Conservation (phyloP, 441 rosid species). For the Bocquillonia castaneifolia region DNA sequence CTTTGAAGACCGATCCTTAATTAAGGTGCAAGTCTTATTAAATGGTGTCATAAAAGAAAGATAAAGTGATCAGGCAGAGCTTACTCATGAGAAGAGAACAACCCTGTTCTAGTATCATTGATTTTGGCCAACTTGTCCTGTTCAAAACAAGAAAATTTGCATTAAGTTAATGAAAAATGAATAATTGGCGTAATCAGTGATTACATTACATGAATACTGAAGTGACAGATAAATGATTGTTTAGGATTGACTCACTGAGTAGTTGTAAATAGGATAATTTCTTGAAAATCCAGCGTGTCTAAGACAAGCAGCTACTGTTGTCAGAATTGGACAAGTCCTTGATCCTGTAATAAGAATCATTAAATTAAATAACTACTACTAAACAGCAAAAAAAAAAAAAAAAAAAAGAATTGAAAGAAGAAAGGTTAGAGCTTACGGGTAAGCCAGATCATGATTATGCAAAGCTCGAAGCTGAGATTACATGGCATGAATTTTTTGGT, state of each 20-base stretch:
- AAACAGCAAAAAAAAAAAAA: neutral
- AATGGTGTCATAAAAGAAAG: neutral
- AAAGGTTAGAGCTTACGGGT: conserved; percentile 12
- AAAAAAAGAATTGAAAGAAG: neutral
- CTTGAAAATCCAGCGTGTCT: conserved; percentile 9
- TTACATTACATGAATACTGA: neutral
- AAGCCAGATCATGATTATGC: conserved; percentile 12
- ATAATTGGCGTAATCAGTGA: neutral
- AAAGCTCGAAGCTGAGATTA: neutral
- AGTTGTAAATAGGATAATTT: conserved; percentile 3
- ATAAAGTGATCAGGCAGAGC: neutral
- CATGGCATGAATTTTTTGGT: neutral
- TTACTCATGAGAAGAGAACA: conserved; percentile 9
- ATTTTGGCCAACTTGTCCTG: conserved; percentile 12
- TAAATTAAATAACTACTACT: neutral
- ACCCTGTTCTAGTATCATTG: conserved; percentile 1
- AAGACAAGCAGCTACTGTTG: neutral
- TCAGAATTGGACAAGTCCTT: conserved; percentile 11
- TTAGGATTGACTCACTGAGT: no score
- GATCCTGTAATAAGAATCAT: conserved; percentile 12
- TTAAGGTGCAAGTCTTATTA: neutral
- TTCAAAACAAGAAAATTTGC: neutral
- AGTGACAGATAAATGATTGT: conserved; percentile 6
- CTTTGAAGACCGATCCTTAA: neutral
- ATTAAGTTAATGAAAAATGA: neutral